These are phyloP conservation scores for Luffa acutangula DNA, from an alignment of 306 rosid species.

Conservation along the genomic window DNA sequence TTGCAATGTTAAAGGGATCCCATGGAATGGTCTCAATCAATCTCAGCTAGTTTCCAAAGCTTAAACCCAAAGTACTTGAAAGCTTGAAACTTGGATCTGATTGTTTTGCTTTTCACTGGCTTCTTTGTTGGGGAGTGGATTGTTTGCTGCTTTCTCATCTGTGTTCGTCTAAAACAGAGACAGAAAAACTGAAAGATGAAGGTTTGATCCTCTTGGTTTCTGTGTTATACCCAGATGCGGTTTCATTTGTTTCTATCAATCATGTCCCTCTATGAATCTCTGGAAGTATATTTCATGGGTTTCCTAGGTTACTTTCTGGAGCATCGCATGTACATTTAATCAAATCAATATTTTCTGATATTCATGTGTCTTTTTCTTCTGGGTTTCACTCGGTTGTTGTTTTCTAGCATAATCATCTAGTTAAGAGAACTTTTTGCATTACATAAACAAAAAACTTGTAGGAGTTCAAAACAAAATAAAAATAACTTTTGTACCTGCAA, in stretches of 20 bases:
- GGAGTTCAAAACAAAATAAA: background rate
- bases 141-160: background rate
- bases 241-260: background rate
- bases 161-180: background rate
- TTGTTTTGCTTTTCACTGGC: constrained; percentile 11
- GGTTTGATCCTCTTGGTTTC: constrained; percentile 28
- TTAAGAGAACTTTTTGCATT: background rate
- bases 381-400: background rate
- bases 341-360: background rate
- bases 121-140: background rate
- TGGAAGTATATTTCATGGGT: background rate
- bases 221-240: background rate
- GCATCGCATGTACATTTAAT: background rate
- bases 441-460: background rate
- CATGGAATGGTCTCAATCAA: background rate
- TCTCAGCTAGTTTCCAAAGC: constrained; percentile 2
- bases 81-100: background rate
- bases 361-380: background rate
- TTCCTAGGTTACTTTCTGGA: background rate
- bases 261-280: background rate
- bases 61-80: background rate
- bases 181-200: constrained; percentile 34
- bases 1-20: background rate
- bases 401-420: background rate
- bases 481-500: background rate